Percentiles rank a stretch among this genome's conserved stretches.
Evolutionary conservation across 2,329 filamentous ascomycete species (phyloP).

Genomic region (Cercospora sesami): DNA sequence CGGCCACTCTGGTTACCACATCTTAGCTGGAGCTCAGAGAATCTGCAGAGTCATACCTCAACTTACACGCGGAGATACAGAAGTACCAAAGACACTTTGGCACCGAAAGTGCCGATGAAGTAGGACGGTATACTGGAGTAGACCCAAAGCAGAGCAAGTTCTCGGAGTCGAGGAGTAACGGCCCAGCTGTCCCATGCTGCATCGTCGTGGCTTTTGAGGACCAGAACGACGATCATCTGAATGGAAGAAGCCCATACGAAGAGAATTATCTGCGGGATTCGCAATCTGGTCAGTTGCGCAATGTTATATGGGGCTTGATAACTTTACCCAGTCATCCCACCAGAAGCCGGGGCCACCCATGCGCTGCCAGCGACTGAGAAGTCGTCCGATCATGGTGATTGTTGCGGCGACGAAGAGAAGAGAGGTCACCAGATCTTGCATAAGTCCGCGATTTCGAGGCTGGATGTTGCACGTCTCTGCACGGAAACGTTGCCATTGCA

Average conservation of each 20-base stretch:
- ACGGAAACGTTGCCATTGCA: constrained; percentile 1
- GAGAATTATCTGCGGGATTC: neutral
- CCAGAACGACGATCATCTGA: neutral
- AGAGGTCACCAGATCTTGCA: constrained; percentile 5
- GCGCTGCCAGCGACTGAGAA: neutral
- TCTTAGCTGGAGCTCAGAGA: neutral
- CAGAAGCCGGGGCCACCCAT: neutral
- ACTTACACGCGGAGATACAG: neutral
- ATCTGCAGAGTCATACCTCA: neutral
- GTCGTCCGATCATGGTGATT: neutral
- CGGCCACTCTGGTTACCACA: neutral
- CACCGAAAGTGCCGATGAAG: neutral
- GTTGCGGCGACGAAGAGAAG: neutral
- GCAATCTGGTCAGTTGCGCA: neutral
- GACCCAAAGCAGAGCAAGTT: neutral
- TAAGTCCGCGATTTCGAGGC: neutral
- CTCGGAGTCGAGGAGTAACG: neutral
- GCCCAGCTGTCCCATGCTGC: neutral
- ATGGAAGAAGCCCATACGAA: neutral
- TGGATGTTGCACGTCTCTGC: constrained; percentile 2
- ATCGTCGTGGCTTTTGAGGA: neutral
- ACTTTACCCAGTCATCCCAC: neutral
- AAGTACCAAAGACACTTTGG: neutral
- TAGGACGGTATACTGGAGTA: neutral
- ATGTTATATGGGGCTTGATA: neutral